Evolutionary conservation across 2,329 filamentous ascomycete species (phyloP), one percentile per base, ranked within the genome.

Genomic region (Xenoacremonium recifei): DNA sequence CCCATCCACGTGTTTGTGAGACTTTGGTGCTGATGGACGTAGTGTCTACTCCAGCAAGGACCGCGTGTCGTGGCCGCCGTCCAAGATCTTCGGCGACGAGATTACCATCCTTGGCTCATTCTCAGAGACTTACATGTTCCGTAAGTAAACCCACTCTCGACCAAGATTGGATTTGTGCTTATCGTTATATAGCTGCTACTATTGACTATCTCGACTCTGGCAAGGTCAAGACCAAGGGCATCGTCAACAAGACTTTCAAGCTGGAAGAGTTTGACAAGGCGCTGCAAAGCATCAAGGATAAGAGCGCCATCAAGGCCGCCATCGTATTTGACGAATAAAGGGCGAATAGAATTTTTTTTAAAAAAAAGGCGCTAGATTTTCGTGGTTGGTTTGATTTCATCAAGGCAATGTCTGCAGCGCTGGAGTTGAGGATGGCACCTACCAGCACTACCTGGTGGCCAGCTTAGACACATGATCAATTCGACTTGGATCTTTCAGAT

Each of bases 101-200:
- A 85, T 89, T 54, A 87, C 82, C 51, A 85, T 89, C 52, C 69
- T 88, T 40, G 84, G 84, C 19, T 84, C 79, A 39, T 89, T 88
- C 69, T 86, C 80, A 35, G 84, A 87, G 64, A 85, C 82, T 18
- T 85, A 82, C 67, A 86, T 84, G 74, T 85, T 86, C 72, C 82
- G 69, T 72, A 65, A 58, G 67, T 65, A n/a, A n/a, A n/a, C n/a
- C n/a, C n/a, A n/a, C n/a, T n/a, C n/a, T n/a, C n/a, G n/a, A n/a
- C n/a, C n/a, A n/a, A n/a, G n/a, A n/a, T n/a, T n/a, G n/a, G n/a
- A n/a, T n/a, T n/a, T n/a, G n/a, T 11, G 17, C 37, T 51, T 15
- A 53, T 32, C 19, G 6, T 32, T 11, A 3, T 33, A 2, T 34
- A 69, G 65, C 71, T 9, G 64, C 71, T 42, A 75, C 71, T 4